Evolutionary conservation across 768 basidiomycete genomes (phyloP).

Genomic region (Lentinus brumalis): DNA sequence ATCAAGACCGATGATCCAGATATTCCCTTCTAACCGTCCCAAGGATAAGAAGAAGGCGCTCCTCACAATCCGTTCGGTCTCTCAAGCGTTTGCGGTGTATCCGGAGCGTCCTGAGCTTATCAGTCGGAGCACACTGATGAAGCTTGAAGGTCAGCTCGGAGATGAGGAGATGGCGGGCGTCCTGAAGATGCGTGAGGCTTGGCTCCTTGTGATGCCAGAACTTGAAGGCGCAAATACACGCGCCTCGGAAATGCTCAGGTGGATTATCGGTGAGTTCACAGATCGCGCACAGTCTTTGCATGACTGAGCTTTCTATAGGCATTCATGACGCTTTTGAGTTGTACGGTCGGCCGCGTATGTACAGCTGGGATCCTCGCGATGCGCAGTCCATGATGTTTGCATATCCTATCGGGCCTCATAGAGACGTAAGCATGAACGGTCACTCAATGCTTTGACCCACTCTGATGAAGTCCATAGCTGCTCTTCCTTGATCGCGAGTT

Average conservation of each 20-base stretch:
- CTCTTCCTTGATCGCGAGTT: constrained; percentile 87
- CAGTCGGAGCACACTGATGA: constrained; percentile 85
- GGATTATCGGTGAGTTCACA: constrained; percentile 72
- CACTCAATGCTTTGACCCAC: not conserved
- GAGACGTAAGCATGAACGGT: constrained; percentile 61
- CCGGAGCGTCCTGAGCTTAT: constrained; percentile 95
- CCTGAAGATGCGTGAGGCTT: constrained; percentile 77
- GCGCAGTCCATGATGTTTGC: constrained; percentile 87
- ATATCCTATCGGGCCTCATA: constrained; percentile 84
- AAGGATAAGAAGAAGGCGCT: constrained; percentile 76
- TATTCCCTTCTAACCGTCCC: constrained; percentile 64
- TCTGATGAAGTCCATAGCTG: constrained; percentile 44
- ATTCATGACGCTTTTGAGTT: constrained; percentile 86
- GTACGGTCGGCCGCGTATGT: constrained; percentile 84
- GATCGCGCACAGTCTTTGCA: not conserved
- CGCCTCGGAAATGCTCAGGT: constrained; percentile 84
- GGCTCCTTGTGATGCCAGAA: constrained; percentile 92
- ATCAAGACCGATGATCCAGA: constrained; percentile 46
- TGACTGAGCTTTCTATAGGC: constrained; percentile 39
- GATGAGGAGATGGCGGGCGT: constrained; percentile 69
- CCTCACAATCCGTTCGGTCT: constrained; percentile 66
- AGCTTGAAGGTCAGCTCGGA: constrained; percentile 83
- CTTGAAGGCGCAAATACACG: constrained; percentile 61
- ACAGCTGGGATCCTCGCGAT: constrained; percentile 90
- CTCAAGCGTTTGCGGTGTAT: constrained; percentile 92